phyloP scores from a whole-genome alignment of 75 land plant genomes.

The Ceratopteris richardii region DNA sequence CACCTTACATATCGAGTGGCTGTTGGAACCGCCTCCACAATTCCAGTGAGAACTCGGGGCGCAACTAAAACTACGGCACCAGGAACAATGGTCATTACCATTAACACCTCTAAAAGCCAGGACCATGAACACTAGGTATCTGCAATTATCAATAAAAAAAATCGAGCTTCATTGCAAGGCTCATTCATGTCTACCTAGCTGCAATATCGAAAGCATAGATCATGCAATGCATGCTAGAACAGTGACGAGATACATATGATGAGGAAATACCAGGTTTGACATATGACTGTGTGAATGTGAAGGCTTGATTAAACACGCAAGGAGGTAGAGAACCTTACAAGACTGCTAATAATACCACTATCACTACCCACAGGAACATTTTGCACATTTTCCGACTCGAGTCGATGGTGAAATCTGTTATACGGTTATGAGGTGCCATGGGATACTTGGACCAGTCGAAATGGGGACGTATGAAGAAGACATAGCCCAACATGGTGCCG shows the following conservation, averaged over 20 bases:
- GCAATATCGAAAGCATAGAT: too few relatives aligned
- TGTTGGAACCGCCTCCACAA: slow-evolving; percentile 28
- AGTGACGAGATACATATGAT: too few relatives aligned
- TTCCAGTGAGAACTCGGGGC: slow-evolving; percentile 68
- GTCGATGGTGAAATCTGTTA: slow-evolving; percentile 14
- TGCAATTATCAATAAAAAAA: neutral
- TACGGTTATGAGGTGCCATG: slow-evolving; percentile 2
- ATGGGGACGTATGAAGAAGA: slow-evolving; percentile 27
- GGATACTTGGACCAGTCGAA: too few relatives aligned
- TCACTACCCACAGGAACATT: slow-evolving; percentile 7
- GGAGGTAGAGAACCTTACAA: neutral
- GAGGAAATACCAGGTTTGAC: too few relatives aligned
- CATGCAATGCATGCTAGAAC: too few relatives aligned
- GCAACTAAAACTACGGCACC: slow-evolving; percentile 92
- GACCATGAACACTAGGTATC: slow-evolving; percentile 43
- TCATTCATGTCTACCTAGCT: too few relatives aligned
- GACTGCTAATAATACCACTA: neutral
- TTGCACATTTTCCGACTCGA: slow-evolving; percentile 12
- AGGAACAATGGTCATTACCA: slow-evolving; percentile 69
- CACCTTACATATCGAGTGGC: neutral
- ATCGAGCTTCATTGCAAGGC: too few relatives aligned
- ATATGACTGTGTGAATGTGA: too few relatives aligned
- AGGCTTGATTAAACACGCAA: too few relatives aligned
- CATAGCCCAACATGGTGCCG: slow-evolving; percentile 84
- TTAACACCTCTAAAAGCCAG: slow-evolving; percentile 53